Evolutionary conservation across 108 stramenopile genomes (phyloP), one percentile per base, ranked within the genome.

Genomic region (Phaeodactylum tricornutum): DNA sequence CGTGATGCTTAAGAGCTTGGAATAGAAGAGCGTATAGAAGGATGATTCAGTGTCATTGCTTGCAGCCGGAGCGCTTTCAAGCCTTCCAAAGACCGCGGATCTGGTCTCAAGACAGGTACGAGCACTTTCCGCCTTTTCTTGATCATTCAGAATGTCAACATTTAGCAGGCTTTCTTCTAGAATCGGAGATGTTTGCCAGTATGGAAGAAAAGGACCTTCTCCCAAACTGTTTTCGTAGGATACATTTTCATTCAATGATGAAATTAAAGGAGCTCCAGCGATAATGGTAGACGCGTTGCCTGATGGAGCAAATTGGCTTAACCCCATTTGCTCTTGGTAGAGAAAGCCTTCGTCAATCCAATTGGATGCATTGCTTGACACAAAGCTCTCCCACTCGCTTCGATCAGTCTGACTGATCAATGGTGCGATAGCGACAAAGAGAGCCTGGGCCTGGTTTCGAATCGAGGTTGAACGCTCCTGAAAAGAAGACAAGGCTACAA

Each of bases 401-500:
- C 49, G 58, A 41, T 49, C 21, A 22, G 40, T 40, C 1, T 27
- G 16, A 1, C 40, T 16, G 3, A 59, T 49, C 3, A 29, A 23
- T 25, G 58, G 58, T 5, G 28, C 30, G 9, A 50, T 16, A 7
- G 15, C 15, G 7, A 16, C 7, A 16, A 42, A 9, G n/a, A 42
- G n/a, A 7, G 41, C 15, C 15, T 16, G 7, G n/a, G 41, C 7
- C 41, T 15, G 15, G 7, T 9, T 16, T 11, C 9, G 41, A 16
- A 16, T 7, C 7, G 9, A 7, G 15, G 41, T 42, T 7, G 41
- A 9, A 16, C 41, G 41, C 7, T 9, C 41, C 50, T 59, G 48
- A 36, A 22, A 59, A 16, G n/a, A 32, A 1, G 58, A 50, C 20
- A 59, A 30, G 44, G 34, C 42, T n/a, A 50, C 47, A 30, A 50